Base-by-base conservation (phyloP, 179 eudicot species). In the Beta corolliflora region DNA sequence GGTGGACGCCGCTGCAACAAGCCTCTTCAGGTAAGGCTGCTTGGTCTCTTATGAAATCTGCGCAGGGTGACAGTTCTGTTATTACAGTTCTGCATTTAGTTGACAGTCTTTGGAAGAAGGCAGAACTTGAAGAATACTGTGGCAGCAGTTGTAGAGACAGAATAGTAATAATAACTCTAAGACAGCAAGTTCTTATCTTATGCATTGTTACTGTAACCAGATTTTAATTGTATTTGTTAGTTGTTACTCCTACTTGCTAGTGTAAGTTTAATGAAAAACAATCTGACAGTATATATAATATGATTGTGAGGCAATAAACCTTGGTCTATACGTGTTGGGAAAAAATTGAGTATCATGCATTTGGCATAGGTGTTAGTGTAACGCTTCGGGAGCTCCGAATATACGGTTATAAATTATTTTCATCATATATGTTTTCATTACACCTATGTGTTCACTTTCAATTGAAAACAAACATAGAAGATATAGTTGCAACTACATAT, bases 1-100 rank as follows among this genome's bases (percentile, higher is more conserved):
- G 21, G 8, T 58, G 76, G 55, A 79, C 76, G 9, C 81, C 76
- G 9, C 25, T 56, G 64, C 81, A 79, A 48, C 81, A 79, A 11
- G 41, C 76, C 36, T 45, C 16, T 12, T 79, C 67, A 15, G 81
- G 76, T 6, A 45, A 5, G 76, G 52, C 58, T 0, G 77, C 29
- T 29, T 45, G 29, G 5, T 71, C 81, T 44, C 21, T 58, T n/a
- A 71, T 79, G 50, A 79, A 79, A 79, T 79, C 81, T 3, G 81
- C 76, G 10, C 81, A 79, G 59, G 81, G 81, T 41, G 81, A 79
- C 75, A 69, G 18, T 46, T 79, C 76, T 56, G 81, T 79, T 15
- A 79, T 79, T 4, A 79, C 23, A 56, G 64, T n/a, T 12, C 73
- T 72, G 64, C 81, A 79, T n/a, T 44, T 60, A 31, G 64, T 45